A percentile compares a stretch with the other conserved stretches of the same genome.
phyloP scores from a whole-genome alignment of 345 rosid genomes.

The Anacardium occidentale region DNA sequence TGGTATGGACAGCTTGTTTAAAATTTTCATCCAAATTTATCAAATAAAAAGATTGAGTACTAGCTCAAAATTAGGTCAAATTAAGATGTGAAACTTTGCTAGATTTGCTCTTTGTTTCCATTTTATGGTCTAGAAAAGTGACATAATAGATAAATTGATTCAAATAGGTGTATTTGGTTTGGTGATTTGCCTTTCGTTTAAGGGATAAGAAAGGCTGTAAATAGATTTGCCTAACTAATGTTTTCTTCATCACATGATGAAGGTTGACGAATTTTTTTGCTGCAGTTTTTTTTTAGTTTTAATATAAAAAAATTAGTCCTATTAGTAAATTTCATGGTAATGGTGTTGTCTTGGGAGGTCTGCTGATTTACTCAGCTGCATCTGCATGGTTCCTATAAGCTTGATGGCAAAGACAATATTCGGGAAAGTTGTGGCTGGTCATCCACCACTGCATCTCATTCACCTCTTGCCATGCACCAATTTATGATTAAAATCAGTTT shows the following conservation, averaged over 20 bases:
- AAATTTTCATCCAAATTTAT: not conserved
- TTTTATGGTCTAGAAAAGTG: not conserved
- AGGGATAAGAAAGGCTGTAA: too few relatives aligned
- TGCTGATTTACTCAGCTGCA: not conserved
- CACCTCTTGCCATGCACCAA: not conserved
- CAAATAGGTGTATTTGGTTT: constrained; percentile 3
- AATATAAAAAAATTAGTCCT: too few relatives aligned
- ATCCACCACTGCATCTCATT: not conserved
- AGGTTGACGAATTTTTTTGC: too few relatives aligned
- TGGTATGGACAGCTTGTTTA: not conserved
- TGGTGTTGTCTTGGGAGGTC: not conserved
- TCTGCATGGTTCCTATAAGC: not conserved
- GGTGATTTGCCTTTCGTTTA: constrained; percentile 1
- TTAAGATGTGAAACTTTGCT: constrained; percentile 2
- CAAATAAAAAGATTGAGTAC: not conserved
- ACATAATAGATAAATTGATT: not conserved
- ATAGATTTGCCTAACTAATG: too few relatives aligned
- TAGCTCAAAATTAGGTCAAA: not conserved
- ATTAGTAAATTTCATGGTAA: too few relatives aligned
- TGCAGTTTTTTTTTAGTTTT: too few relatives aligned
- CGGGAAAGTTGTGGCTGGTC: not conserved
- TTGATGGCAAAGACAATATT: not conserved
- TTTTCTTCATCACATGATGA: too few relatives aligned
- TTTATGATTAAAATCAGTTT: not conserved
- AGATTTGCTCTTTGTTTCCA: not conserved